Evolutionary conservation across 164 flowering plant species (phyloP), one percentile per base, ranked within the genome.

Genomic region (Kalanchoe fedtschenkoi): DNA sequence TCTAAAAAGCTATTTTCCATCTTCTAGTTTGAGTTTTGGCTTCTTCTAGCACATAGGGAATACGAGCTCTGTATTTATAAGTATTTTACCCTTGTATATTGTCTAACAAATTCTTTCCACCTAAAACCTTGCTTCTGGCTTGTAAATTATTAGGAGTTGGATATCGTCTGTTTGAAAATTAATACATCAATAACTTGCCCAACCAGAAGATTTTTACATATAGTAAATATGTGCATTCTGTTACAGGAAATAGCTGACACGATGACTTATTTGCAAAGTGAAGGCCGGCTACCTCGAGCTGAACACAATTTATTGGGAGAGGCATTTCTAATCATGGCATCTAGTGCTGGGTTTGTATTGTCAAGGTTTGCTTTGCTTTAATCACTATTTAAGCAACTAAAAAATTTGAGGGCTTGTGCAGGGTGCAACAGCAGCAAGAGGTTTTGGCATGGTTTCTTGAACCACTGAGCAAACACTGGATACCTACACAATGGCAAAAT

Each of bases 231-330:
- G n/a, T n/a, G 58, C n/a, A n/a, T 33, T 69, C 26, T 69, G 55
- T 68, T 72, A 17, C 67, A 90, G 99, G 93, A 79, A 16, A 91
- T 95, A 69, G 96, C 96, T 68, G 93, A 89, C 66, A 84, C 90
- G 33, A 86, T 95, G 90, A 83, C 81, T 60, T 75, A 69, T 68
- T 77, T 95, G 74, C 91, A 89, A 83, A 80, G 75, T 54, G 93
- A 91, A 65, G 99, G 96, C 17, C 74, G 74, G 68, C 68, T 95
- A 63, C 90, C 77, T 66, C 97, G 96, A 65, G 89, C 82, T 32
- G 99, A 95, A 69, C 93, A 89, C 72, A 91, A 95, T 76, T 76
- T 91, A 76, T 72, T 95, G 30, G 99, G 95, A 62, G 97, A 95
- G 87, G 91, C 96, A 68, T 85, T 89, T 72, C 97, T 95, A 71